phyloP scores from a whole-genome alignment of 2,329 filamentous ascomycete genomes.

The Diatrype stigma region DNA sequence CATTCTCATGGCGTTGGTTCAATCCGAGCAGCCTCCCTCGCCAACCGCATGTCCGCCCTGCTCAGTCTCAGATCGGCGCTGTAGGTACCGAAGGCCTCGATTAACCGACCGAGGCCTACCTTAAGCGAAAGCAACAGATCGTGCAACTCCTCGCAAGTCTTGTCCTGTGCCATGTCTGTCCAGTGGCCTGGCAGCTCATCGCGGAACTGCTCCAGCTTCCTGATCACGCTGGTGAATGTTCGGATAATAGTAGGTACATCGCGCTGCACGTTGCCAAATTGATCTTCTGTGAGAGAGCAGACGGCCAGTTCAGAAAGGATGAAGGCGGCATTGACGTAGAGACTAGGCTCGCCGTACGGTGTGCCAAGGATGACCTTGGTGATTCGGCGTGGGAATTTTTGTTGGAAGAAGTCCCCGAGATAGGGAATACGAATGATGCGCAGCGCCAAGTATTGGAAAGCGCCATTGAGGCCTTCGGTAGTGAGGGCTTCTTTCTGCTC shows the following conservation, averaged over 20 bases:
- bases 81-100: constrained; percentile 72
- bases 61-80: constrained; percentile 65
- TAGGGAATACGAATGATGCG: constrained; percentile 43
- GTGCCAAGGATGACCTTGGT: constrained; percentile 66
- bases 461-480: constrained; percentile 43
- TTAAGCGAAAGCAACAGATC: constrained; percentile 62
- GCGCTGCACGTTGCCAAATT: constrained; percentile 78
- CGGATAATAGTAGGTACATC: constrained; percentile 73
- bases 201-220: constrained; percentile 65
- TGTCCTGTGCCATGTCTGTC: constrained; percentile 65
- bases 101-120: constrained; percentile 58
- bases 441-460: constrained; percentile 45
- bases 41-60: constrained; percentile 66
- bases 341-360: constrained; percentile 65
- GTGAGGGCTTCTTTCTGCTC: constrained; percentile 53
- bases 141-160: constrained; percentile 63
- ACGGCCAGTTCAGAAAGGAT: constrained; percentile 66
- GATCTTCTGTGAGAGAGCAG: constrained; percentile 73
- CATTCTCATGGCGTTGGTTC: neutral
- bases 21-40: constrained; percentile 57
- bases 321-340: constrained; percentile 69
- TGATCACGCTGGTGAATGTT: constrained; percentile 65
- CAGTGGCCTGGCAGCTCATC: constrained; percentile 61
- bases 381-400: constrained; percentile 62
- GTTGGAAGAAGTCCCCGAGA: constrained; percentile 65